These are phyloP conservation scores for Paraphaeosphaeria sporulosa DNA, from an alignment of 2,329 filamentous ascomycete species.

Conservation along the genomic window DNA sequence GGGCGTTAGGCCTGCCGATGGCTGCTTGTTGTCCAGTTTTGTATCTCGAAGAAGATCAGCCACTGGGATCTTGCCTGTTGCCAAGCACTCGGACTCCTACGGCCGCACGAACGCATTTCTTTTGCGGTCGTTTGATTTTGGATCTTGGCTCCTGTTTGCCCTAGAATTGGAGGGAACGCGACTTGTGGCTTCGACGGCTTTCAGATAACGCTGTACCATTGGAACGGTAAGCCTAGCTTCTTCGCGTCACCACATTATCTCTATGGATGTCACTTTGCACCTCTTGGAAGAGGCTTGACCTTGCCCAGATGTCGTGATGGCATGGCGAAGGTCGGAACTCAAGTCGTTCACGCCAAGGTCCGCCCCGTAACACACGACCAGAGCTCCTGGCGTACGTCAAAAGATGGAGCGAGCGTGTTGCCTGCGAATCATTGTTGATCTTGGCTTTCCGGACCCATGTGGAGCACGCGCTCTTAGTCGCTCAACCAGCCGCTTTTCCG, in stretches of 20 bases:
- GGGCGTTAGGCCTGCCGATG: neutral
- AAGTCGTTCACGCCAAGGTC: slow-evolving; percentile 31
- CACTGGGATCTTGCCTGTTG: neutral
- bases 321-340: slow-evolving; percentile 11
- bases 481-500: slow-evolving; percentile 28
- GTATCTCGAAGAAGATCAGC: slow-evolving; percentile 4
- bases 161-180: neutral
- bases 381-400: slow-evolving; percentile 40
- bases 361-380: slow-evolving; percentile 21
- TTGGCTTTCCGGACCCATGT: slow-evolving; percentile 14
- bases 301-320: slow-evolving; percentile 1
- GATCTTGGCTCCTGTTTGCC: neutral
- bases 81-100: slow-evolving; percentile 4
- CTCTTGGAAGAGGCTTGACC: slow-evolving; percentile 5
- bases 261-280: neutral
- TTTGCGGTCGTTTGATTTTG: neutral
- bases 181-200: neutral
- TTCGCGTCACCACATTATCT: neutral
- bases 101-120: neutral
- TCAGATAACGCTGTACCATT: neutral
- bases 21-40: neutral
- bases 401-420: slow-evolving; percentile 1
- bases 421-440: slow-evolving; percentile 27
- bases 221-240: neutral
- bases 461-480: too few relatives aligned